Base-by-base conservation (phyloP, 768 basidiomycete genomes). In the Russula emetica region DNA sequence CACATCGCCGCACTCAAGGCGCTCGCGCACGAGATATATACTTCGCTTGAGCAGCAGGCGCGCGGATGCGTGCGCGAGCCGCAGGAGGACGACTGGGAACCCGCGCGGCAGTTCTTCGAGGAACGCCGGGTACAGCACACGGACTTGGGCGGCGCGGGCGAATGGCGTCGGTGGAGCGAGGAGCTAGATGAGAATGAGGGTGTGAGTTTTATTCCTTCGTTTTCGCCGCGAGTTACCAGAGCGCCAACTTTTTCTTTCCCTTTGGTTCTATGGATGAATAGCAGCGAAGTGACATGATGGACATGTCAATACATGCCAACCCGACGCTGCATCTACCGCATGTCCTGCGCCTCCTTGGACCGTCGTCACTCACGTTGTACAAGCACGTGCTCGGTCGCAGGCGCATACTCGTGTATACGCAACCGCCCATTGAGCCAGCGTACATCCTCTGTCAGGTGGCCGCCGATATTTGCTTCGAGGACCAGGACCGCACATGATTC, bases 341-440 rank as follows among this genome's bases (percentile, higher is more conserved):
- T 63, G 76, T 93, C 24, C 75, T 93, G 32, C 85, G 86, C 32
- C 85, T 92, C 58, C 78, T 94, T 28, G 92, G 92, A 0, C 89
- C 90, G 0, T 89, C 90, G 1, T 83, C 84, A 0, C 74, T 93
- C 40, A 92, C 89, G 0, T 73, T 93, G 2, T 90, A 90, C 76
- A 92, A 92, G 70, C 84, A 92, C 69, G 82, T 90, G 18, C 78
- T 93, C 5, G 86, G 85, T 0, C 81, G 91, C 7, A 83, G 80
- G 58, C 79, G 92, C 18, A 82, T 93, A n/a, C 76, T 94, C 42
- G 86, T 94, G 38, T 90, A 89, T 71, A 90, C 91, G 0, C 76
- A 84, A 1, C 90, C 90, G 0, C 88, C 90, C 0, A 88, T 92
- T 14, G 88, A 92, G 71, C 83, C 84, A 0, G 88, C 91, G 0